Conservation (phyloP, 2,329 filamentous ascomycete genomes). For the Cladophialophora carrionii region DNA sequence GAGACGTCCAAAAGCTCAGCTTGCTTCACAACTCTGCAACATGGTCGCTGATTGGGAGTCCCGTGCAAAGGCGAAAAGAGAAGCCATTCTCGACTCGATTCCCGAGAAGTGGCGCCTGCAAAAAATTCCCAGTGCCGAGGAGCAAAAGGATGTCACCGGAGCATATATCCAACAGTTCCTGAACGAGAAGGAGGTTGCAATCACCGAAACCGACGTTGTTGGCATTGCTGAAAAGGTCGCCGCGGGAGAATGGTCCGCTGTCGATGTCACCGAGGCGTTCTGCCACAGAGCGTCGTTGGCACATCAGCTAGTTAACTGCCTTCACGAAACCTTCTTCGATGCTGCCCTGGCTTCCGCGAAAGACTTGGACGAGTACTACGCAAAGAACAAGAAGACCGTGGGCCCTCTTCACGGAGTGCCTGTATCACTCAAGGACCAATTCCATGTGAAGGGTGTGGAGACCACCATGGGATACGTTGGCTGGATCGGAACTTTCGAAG, state of each 20-base stretch:
- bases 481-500: constrained; percentile 66
- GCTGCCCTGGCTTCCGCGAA: constrained; percentile 55
- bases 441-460: constrained; percentile 55
- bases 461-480: constrained; percentile 67
- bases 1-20: background rate
- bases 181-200: constrained; percentile 58
- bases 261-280: constrained; percentile 60
- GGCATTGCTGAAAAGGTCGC: constrained; percentile 60
- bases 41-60: constrained; percentile 52
- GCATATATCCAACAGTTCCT: constrained; percentile 62
- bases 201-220: constrained; percentile 64
- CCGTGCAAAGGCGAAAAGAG: constrained; percentile 57
- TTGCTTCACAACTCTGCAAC: constrained; percentile 8
- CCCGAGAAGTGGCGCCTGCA: constrained; percentile 60
- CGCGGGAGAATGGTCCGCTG: constrained; percentile 59
- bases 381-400: constrained; percentile 49
- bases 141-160: constrained; percentile 62
- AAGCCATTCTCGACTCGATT: constrained; percentile 58
- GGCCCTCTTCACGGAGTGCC: constrained; percentile 68
- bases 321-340: constrained; percentile 60
- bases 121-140: constrained; percentile 52
- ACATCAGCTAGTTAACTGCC: constrained; percentile 61
- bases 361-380: constrained; percentile 54
- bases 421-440: constrained; percentile 57
- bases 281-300: constrained; percentile 61